A percentile compares a stretch with the other conserved stretches of the same genome.
These are phyloP conservation scores for Exophiala lecanii-corni DNA, from an alignment of 2,329 filamentous ascomycete species.

Conservation along the genomic window DNA sequence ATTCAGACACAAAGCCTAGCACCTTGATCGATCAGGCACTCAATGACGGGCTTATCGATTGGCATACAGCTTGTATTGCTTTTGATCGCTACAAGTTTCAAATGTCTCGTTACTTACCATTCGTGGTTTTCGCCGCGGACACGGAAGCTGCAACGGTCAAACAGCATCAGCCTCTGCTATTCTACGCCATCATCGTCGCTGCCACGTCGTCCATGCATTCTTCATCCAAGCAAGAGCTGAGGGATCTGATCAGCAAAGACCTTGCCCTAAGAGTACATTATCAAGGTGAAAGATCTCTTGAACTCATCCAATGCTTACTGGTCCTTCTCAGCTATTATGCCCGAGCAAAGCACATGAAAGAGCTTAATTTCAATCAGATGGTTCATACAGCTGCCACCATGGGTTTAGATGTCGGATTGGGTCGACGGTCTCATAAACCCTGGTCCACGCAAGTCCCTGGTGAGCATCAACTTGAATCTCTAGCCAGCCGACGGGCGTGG, in stretches of 20 bases:
- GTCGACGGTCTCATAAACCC: constrained; percentile 46
- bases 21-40: constrained; percentile 42
- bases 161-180: constrained; percentile 54
- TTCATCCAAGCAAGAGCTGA: constrained; percentile 55
- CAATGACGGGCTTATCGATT: constrained; percentile 47
- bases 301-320: constrained; percentile 73
- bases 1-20: constrained; percentile 1
- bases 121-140: constrained; percentile 52
- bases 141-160: constrained; percentile 51
- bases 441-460: constrained; percentile 33
- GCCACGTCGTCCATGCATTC: constrained; percentile 48
- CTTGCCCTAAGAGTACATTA: constrained; percentile 71
- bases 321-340: constrained; percentile 77
- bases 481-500: constrained; percentile 56
- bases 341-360: constrained; percentile 76
- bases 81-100: constrained; percentile 53
- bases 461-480: constrained; percentile 36
- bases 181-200: constrained; percentile 54
- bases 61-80: constrained; percentile 47
- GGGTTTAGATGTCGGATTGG: constrained; percentile 77
- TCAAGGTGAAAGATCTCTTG: constrained; percentile 72
- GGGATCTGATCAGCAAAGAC: constrained; percentile 64
- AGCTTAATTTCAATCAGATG: constrained; percentile 84
- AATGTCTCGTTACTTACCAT: constrained; percentile 52
- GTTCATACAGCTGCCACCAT: constrained; percentile 75